Evolutionary conservation across 129 eudicot species (phyloP), one percentile per base, ranked within the genome.

Genomic region (Tanacetum coccineum): DNA sequence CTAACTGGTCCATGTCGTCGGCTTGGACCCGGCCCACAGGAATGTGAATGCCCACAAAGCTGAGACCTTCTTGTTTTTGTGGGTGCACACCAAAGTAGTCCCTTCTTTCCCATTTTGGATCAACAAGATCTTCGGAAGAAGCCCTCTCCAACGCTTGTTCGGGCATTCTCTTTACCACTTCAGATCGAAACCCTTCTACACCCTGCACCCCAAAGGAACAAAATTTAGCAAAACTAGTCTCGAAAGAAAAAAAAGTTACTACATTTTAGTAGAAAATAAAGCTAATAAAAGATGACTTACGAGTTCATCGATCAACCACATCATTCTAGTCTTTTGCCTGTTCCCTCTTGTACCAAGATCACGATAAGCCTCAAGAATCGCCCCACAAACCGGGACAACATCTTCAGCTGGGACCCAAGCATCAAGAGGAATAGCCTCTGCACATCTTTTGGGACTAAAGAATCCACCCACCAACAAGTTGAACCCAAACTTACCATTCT

Each of bases 1-100:
- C 98, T 39, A 92, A 74, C 82, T 92, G 87, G 40, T 92, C 95
- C 98, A 92, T 88, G 70, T 88, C 96, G 15, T 86, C 89, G 3
- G 98, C 96, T 67, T 92, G 96, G 78, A 92, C 62, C 2, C 98
- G 89, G 17, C 98, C 98, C 56, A 92, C 98, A 0, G 96, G 98
- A 59, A 92, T 69, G 85, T 92, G 98, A 68, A 88, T 65, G 44
- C 98, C 98, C 7, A 92, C 86, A 50, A 85, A 92, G 85, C 86
- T 92, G 4, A 72, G 82, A 62, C 96, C 96, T 75, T 84, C 84
- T 60, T 92, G 98, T 71, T 92, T 92, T 56, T 92, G 98, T 25
- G 95, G 96, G 59, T 92, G 82, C 28, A 86, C 91, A 12, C 98
- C 98, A 4, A 87, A 81, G 60, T 80, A 82, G 25, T 92, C 98